Evolutionary conservation across 202 grass and related monocot species (phyloP), one percentile per base, ranked within the genome.

Genomic region (Alloteropsis angusta): DNA sequence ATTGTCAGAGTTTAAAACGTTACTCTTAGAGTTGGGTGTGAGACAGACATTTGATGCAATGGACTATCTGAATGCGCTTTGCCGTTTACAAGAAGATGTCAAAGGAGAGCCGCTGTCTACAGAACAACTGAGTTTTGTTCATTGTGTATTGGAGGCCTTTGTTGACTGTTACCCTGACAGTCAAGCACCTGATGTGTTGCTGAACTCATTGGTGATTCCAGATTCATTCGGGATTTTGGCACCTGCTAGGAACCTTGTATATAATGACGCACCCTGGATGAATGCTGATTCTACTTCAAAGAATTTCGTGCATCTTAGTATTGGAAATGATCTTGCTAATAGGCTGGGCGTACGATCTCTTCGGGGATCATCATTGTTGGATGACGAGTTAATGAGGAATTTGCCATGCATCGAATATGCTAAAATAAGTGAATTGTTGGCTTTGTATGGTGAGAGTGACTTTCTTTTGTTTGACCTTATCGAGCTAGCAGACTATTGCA

Each of bases 221-320:
- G 89, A 97, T 88, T 97, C 82, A 80, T 83, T 75, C 59, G 91
- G 91, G 53, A 56, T 94, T 77, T 71, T 97, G 66, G 76, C 79
- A 89, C 75, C 89, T 89, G 76, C 91, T 74, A 89, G 85, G 70
- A 90, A 86, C 77, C 91, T 97, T 85, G 67, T 97, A 61, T 97
- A 97, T 81, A 94, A 97, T 60, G 95, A 97, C 76, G 95, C 89
- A 79, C 91, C 95, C 67, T 97, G 95, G 95, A 92, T 97, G 87
- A 81, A 89, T 84, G 82, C 78, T 82, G 76, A 79, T 80, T 32
- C 80, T 6, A 85, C 74, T 55, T 76, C 78, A 80, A 94, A 92
- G 69, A 88, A 82, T 82, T 90, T 97, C 76, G 85, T 97, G 48
- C 91, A 97, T 85, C 80, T 57, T 65, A 92, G 83, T 70, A 92